These are phyloP conservation scores for Alternaria arborescens DNA, from an alignment of 2,329 filamentous ascomycete species.

Conservation along the genomic window DNA sequence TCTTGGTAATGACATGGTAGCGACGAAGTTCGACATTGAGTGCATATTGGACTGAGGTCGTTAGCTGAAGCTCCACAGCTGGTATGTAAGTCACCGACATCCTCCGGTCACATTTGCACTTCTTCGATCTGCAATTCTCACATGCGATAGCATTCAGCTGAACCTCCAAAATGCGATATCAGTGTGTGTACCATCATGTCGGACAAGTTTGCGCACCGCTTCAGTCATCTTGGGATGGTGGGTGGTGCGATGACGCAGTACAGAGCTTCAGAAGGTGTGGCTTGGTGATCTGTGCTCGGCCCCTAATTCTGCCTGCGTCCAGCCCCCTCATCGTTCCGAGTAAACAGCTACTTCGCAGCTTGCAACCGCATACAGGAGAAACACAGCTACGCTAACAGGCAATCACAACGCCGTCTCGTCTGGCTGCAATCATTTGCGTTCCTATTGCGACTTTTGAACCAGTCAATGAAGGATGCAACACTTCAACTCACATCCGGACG, in stretches of 20 bases:
- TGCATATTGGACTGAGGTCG: constrained; percentile 31
- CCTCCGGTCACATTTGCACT: constrained; percentile 40
- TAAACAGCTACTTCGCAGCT: neutral
- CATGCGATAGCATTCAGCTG: constrained; percentile 36
- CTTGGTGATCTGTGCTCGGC: constrained; percentile 4
- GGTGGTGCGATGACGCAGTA: neutral
- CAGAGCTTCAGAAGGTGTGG: neutral
- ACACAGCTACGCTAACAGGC: neutral
- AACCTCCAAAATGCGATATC: neutral
- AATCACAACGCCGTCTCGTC: neutral
- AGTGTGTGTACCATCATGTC: neutral
- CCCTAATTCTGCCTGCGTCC: neutral
- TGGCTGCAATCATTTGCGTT: neutral
- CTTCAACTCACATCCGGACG: neutral
- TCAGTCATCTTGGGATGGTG: neutral
- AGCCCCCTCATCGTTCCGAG: neutral
- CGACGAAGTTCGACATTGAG: constrained; percentile 29
- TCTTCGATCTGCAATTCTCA: constrained; percentile 38
- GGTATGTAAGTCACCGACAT: constrained; percentile 19
- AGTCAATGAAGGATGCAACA: neutral
- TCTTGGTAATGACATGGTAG: constrained; percentile 34
- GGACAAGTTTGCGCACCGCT: neutral
- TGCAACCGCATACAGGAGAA: neutral
- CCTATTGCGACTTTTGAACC: neutral
- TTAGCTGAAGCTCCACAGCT: neutral